Base-by-base conservation (phyloP, 1,284 basidiomycete genomes). In the Wallemia ichthyophaga region DNA sequence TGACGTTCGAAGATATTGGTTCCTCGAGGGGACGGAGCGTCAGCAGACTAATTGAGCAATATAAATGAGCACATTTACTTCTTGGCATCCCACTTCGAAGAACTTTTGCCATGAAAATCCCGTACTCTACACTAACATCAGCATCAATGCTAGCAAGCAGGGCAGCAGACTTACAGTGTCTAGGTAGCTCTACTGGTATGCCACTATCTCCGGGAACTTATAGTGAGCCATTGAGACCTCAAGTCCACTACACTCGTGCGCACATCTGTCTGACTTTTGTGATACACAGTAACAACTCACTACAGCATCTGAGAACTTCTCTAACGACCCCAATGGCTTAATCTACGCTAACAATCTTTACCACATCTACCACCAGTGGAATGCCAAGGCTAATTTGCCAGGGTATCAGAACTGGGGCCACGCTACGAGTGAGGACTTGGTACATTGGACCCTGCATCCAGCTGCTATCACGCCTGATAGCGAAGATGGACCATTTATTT, bases 391-490 rank as follows among this genome's bases (percentile, higher is more conserved):
- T 33, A 59, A 68, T 15, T 65, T 69, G 13, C 69, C 71, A 0
- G 71, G 70, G 2, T 71, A 71, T 61, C 70, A 71, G 62, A 70
- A 72, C 62, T 73, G 72, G 71, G 71, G 71, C 58, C 71, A 72
- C 58, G 71, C 72, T 17, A 70, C 71, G 17, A 69, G 68, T 25
- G 64, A 62, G 13, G 71, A 72, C 62, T 62, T 71, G n/a, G 72
- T 70, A 60, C 63, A 65, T 58, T 73, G 71, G 72, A 64, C 66
- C 58, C 72, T 72, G 60, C 65, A 71, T 59, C 69, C 69, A 25
- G 68, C 69, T 58, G 69, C 68, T 2, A 61, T 67, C 58, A 67
- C 61, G 63, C 28, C 64, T 58, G 60, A 61, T 28, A 57, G 66
- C 55, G 63, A 67, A 27, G 37, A 48, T 5, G 37, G 37, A 11